phyloP scores from a whole-genome alignment of 345 rosid species.

The Geranium brycei region DNA sequence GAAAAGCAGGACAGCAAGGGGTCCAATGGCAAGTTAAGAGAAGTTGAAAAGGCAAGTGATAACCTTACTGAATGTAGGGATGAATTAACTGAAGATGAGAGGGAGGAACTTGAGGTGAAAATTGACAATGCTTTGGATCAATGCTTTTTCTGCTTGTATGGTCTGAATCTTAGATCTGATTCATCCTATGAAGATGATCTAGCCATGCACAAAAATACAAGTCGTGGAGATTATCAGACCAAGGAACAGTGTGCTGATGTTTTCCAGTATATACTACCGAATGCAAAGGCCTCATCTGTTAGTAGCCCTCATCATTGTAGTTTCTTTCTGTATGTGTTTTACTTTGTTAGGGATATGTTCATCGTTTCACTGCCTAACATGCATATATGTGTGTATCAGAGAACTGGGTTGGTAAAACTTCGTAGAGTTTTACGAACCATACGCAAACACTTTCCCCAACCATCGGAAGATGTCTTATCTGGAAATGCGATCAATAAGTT shows the following conservation, averaged over 20 bases:
- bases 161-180: constrained; percentile 88
- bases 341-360: constrained; percentile 1
- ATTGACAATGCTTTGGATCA: constrained; percentile 87
- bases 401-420: constrained; percentile 85
- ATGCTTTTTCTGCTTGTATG: constrained; percentile 92
- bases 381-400: constrained; percentile 30
- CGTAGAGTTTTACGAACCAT: constrained; percentile 93
- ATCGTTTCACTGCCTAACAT: constrained; percentile 11
- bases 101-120: constrained; percentile 74
- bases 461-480: constrained; percentile 72
- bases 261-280: constrained; percentile 84
- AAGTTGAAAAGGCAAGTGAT: constrained; percentile 24
- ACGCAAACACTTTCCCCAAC: constrained; percentile 84
- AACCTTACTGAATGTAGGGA: constrained; percentile 20
- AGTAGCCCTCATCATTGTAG: constrained; percentile 26
- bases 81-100: constrained; percentile 62
- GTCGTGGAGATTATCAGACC: constrained; percentile 93
- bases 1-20: constrained; percentile 13
- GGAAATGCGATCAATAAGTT: constrained; percentile 74
- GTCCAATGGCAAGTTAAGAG: constrained; percentile 17
- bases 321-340: background rate
- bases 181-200: constrained; percentile 81
- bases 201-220: constrained; percentile 71
- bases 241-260: constrained; percentile 97
- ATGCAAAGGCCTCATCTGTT: constrained; percentile 85